Evolutionary conservation across 768 basidiomycete genomes (phyloP).

Genomic region (Hysterangium stoloniferum): DNA sequence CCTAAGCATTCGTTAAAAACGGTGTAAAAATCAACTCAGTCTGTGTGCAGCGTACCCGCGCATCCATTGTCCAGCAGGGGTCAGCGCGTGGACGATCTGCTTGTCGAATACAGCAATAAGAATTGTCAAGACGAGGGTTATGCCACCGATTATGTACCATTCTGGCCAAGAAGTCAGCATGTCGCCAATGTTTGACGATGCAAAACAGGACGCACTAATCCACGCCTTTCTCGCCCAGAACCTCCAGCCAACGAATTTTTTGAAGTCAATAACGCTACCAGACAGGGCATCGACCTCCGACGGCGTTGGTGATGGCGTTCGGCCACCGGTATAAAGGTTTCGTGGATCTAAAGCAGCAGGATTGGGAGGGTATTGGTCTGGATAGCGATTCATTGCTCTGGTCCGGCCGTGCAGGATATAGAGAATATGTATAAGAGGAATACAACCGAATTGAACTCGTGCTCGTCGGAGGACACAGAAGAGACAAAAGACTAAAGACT

Average conservation of each 20-base stretch:
- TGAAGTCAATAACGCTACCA: neutral
- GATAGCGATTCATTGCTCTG: too few relatives aligned
- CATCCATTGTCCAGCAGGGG: slow-evolving; percentile 57
- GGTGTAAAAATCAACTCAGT: neutral
- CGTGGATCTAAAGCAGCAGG: neutral
- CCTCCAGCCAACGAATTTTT: slow-evolving; percentile 5
- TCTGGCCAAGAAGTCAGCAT: slow-evolving; percentile 10
- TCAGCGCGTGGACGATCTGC: slow-evolving; percentile 65
- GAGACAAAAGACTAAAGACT: too few relatives aligned
- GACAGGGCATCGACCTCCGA: slow-evolving; percentile 14
- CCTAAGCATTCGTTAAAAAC: slow-evolving; percentile 25
- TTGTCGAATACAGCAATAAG: slow-evolving; percentile 58
- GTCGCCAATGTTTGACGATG: neutral
- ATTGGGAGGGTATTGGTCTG: neutral
- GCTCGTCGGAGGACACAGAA: too few relatives aligned
- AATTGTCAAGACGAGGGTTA: slow-evolving; percentile 41
- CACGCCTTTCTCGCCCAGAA: slow-evolving; percentile 10
- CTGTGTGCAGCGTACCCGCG: slow-evolving; percentile 38
- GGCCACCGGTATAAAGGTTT: neutral
- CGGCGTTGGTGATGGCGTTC: slow-evolving; percentile 17
- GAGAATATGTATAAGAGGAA: too few relatives aligned
- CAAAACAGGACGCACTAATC: slow-evolving; percentile 3
- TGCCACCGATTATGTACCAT: slow-evolving; percentile 29
- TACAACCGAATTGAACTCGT: too few relatives aligned
- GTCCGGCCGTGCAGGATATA: too few relatives aligned